phyloP scores from a whole-genome alignment of 176 grass and related monocot genomes.

The Paspalum notatum region DNA sequence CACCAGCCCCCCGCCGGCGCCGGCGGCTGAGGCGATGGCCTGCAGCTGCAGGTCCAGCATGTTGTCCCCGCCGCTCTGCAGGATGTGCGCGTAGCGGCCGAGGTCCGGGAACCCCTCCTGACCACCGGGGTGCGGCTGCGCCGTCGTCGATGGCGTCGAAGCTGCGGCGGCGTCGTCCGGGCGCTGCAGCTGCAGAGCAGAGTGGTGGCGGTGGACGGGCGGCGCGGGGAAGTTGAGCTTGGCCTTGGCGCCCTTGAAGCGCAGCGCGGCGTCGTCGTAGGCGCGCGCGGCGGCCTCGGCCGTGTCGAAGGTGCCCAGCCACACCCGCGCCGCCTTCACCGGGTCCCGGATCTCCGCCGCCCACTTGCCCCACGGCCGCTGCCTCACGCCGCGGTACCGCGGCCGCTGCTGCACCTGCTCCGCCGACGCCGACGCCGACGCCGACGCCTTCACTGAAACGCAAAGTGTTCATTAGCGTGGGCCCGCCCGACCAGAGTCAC shows the following conservation, averaged over 20 bases:
- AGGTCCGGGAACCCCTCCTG: constrained; percentile 44
- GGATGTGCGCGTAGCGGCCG: constrained; percentile 48
- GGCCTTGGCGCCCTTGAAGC: constrained; percentile 64
- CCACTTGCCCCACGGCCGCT: constrained; percentile 96
- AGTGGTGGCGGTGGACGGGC: background rate
- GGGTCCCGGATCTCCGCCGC: constrained; percentile 93
- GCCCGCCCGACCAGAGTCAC: background rate
- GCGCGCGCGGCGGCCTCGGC: constrained; percentile 57
- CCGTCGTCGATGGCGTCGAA: background rate
- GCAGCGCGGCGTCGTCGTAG: constrained; percentile 59
- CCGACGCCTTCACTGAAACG: background rate
- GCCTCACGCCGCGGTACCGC: constrained; percentile 84
- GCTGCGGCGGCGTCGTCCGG: background rate
- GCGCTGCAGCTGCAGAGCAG: background rate
- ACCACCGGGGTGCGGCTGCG: too few species aligned
- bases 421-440: background rate
- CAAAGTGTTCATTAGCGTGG: background rate
- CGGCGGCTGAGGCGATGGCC: background rate
- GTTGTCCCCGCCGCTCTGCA: constrained; percentile 43
- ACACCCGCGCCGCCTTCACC: constrained; percentile 49
- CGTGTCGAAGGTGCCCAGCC: constrained; percentile 64
- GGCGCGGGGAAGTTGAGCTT: constrained; percentile 72
- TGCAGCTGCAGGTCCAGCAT: constrained; percentile 26
- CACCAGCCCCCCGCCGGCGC: background rate
- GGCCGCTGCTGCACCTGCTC: constrained; percentile 4